Evolutionary conservation across 2,329 filamentous ascomycete species (phyloP), one percentile per base, ranked within the genome.

Genomic region (Cercospora berteroae): DNA sequence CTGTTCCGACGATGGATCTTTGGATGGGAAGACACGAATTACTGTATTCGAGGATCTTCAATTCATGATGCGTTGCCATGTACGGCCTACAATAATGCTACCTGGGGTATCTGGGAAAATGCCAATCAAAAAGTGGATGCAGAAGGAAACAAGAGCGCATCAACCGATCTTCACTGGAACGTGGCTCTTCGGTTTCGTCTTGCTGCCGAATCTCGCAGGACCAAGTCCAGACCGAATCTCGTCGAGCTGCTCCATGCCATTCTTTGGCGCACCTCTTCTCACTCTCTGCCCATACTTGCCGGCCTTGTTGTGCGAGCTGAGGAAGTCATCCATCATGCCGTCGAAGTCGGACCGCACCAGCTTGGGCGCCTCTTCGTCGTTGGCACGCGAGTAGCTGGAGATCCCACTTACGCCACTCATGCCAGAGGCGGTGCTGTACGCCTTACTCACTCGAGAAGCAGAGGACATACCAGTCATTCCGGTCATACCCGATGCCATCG

Each of bases 251-350:
- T 92, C 89, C 71, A 97, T 84, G 0, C 95, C 95, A 67, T 86
- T 91, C 77, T 91, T 90, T 71, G 90, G 88, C 76, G 90, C 92
- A 18, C 90, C 94, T 93, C 69, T 67, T 82, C 94, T 94, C 20
- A 93, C 86, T 63, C 85, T 80, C 52, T 79, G 75, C 29, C 72
- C 76, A 78, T 89, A 89, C 81, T 93, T 93, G 1, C 90, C 90
- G 25, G 85, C 85, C 80, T 88, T 89, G 9, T 87, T 87, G 76
- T 92, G 90, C 36, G 84, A 88, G 8, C 89, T 91, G 27, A 98
- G 81, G 80, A 99, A 99, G 65, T 97, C 94, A 77, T 98, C 94
- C 84, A 99, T 88, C 77, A 98, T 93, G 69, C 84, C 87, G 77
- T 97, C 90, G 79, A 99, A 97, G 77, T 97, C 94, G 44, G 85